These are phyloP conservation scores for Kazachstania sp. DNA, from an alignment of 1,139 yeast species.

Conservation along the genomic window DNA sequence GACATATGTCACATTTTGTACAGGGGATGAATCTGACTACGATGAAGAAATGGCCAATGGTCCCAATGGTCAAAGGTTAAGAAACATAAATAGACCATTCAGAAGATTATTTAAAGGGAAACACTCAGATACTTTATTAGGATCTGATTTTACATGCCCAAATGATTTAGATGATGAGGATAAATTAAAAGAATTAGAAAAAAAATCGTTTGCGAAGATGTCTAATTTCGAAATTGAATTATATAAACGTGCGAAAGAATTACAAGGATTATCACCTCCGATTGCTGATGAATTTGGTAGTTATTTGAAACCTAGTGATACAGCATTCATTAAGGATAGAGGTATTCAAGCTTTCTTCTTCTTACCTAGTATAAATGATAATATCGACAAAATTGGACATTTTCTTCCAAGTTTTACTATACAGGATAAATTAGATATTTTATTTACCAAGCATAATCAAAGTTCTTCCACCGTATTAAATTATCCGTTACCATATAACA, in stretches of 20 bases:
- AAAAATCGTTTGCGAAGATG: conserved; percentile 30
- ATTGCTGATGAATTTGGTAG: conserved; percentile 35
- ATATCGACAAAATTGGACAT: conserved; percentile 31
- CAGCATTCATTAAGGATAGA: conserved; percentile 38
- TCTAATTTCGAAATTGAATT: conserved; percentile 30
- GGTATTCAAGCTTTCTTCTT: conserved; percentile 43
- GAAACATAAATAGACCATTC: conserved; percentile 10
- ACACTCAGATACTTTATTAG: conserved; percentile 25
- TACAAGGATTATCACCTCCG: conserved; percentile 35
- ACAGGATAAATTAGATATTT: conserved; percentile 57
- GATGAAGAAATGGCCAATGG: conserved; percentile 26
- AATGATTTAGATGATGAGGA: conserved; percentile 33
- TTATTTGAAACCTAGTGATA: conserved; percentile 33
- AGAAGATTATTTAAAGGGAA: conserved; percentile 21
- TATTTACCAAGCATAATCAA: conserved; percentile 36
- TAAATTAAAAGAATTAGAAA: conserved; percentile 30
- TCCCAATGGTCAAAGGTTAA: conserved; percentile 7
- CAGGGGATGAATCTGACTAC: conserved; percentile 25
- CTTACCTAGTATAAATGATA: conserved; percentile 34
- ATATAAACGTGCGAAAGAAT: conserved; percentile 34
- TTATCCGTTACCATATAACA: conserved; percentile 54
- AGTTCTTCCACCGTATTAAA: conserved; percentile 46
- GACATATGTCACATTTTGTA: conserved; percentile 35
- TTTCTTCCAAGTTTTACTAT: conserved; percentile 37
- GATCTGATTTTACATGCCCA: conserved; percentile 33